phyloP scores from a whole-genome alignment of 768 basidiomycete species.

The Polyporus arcularius region DNA sequence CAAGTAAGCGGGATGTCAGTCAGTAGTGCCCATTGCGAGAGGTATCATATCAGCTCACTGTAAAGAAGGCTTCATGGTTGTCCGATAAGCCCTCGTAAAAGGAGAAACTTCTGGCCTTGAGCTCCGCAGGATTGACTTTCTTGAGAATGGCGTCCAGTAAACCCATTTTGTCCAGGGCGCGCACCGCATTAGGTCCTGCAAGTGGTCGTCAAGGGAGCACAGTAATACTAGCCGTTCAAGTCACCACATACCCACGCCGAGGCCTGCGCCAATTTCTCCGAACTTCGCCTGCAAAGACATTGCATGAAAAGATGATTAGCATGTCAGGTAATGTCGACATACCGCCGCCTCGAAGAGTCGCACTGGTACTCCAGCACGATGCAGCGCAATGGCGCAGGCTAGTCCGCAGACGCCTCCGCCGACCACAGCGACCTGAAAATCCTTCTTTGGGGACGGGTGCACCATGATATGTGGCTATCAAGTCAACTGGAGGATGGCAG shows the following conservation, averaged over 20 bases:
- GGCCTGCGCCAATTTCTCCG: conserved; percentile 54
- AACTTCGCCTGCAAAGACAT: conserved; percentile 40
- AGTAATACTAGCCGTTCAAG: neutral
- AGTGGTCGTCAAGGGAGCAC: neutral
- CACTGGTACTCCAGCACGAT: conserved; percentile 43
- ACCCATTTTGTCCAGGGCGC: conserved; percentile 45
- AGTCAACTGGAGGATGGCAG: no score
- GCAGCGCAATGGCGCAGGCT: conserved; percentile 46
- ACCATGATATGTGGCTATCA: neutral
- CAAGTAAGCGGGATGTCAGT: neutral
- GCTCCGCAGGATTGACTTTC: conserved; percentile 36
- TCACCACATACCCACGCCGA: conserved; percentile 44
- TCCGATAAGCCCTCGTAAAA: conserved; percentile 43
- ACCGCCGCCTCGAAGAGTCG: conserved; percentile 56
- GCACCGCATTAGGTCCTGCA: conserved; percentile 52
- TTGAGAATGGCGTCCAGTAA: conserved; percentile 43
- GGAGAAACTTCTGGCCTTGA: conserved; percentile 36
- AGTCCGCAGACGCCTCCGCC: conserved; percentile 62
- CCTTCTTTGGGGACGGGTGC: conserved; percentile 10
- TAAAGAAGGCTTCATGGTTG: conserved; percentile 43
- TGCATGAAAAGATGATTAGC: no score
- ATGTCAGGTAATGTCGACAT: conserved; percentile 3
- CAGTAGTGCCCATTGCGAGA: neutral
- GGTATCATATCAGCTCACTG: conserved; percentile 33
- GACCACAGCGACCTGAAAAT: conserved; percentile 52